Evolutionary conservation across 331 rosid genomes (phyloP).

Genomic region (Pyrus hybrid): DNA sequence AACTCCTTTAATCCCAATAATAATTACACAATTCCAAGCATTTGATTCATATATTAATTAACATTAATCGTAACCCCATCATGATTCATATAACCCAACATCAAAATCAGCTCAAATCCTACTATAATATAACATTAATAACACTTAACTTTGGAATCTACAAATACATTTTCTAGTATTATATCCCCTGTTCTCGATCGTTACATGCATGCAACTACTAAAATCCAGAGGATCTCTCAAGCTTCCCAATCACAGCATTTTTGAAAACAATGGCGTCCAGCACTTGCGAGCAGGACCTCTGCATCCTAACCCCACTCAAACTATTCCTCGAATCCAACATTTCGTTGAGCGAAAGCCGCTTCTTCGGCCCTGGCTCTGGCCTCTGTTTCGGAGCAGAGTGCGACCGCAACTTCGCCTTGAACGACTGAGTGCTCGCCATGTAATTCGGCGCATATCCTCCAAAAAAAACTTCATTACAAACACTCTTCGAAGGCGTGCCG

Average conservation of each 20-base stretch:
- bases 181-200: not conserved
- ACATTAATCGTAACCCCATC: not conserved
- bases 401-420: constrained; percentile 80
- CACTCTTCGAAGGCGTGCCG: constrained; percentile 50
- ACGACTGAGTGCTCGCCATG: constrained; percentile 71
- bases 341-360: constrained; percentile 57
- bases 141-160: not conserved
- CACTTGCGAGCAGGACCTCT: constrained; percentile 70
- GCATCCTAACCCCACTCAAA: constrained; percentile 72
- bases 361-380: constrained; percentile 60
- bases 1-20: no score
- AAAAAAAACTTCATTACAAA: constrained; percentile 31
- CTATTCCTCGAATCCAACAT: constrained; percentile 67
- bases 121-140: not conserved
- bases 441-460: constrained; percentile 51
- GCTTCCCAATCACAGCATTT: constrained; percentile 71
- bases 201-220: not conserved
- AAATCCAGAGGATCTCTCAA: constrained; percentile 42
- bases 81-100: not conserved
- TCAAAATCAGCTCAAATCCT: not conserved
- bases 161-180: not conserved
- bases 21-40: not conserved
- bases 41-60: not conserved
- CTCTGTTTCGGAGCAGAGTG: constrained; percentile 88
- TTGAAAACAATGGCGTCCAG: constrained; percentile 69